These are phyloP conservation scores for Canavalia ensiformis DNA, from an alignment of 306 rosid species.

Conservation along the genomic window DNA sequence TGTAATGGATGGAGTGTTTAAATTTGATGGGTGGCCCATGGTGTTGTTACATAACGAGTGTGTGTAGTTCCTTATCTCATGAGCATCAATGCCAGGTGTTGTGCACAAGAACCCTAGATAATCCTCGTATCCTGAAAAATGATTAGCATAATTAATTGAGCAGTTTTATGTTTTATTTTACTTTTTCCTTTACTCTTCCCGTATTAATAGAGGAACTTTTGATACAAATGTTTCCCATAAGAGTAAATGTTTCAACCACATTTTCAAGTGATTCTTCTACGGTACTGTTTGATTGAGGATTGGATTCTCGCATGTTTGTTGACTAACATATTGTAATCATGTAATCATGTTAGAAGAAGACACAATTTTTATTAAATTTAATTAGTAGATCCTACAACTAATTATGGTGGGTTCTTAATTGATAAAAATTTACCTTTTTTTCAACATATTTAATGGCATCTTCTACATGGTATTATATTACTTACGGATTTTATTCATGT, in stretches of 20 bases:
- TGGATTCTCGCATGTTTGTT: too few relatives aligned
- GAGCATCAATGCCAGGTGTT: slow-evolving; percentile 84
- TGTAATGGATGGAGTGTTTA: slow-evolving; percentile 89
- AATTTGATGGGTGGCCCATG: slow-evolving; percentile 79
- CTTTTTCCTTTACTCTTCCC: too few relatives aligned
- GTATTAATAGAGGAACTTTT: background rate
- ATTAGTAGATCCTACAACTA: too few relatives aligned
- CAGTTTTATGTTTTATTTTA: background rate
- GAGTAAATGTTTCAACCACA: background rate
- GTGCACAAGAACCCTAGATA: slow-evolving; percentile 97
- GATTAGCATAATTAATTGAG: slow-evolving; percentile 24
- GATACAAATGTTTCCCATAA: slow-evolving; percentile 14
- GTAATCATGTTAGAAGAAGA: too few relatives aligned
- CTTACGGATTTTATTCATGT: background rate
- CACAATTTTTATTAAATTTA: too few relatives aligned
- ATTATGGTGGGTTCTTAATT: too few relatives aligned
- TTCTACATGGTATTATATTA: background rate
- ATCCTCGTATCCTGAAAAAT: slow-evolving; percentile 78
- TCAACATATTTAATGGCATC: background rate
- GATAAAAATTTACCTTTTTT: too few relatives aligned
- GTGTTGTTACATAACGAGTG: slow-evolving; percentile 80
- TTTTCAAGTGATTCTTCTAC: background rate
- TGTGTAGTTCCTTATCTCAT: slow-evolving; percentile 83
- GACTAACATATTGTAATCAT: too few relatives aligned
- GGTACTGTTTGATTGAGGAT: background rate